Conservation (phyloP, 768 basidiomycete species). For the Tremella mesenterica region DNA sequence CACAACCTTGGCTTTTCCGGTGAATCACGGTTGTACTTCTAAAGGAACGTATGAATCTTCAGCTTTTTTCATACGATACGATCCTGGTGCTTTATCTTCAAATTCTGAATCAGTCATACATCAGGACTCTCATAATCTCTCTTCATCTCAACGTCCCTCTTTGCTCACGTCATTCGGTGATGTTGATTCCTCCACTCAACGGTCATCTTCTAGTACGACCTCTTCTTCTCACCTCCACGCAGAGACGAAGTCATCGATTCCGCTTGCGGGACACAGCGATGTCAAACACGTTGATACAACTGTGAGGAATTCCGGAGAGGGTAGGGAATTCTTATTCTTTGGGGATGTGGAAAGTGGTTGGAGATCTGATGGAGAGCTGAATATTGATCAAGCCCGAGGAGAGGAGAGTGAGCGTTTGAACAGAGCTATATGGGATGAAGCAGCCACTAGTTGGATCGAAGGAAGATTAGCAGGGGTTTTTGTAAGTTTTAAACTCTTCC, state of each 20-base stretch:
- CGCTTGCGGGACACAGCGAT: background rate
- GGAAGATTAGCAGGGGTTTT: conserved; percentile 67
- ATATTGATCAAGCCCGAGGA: conserved; percentile 4
- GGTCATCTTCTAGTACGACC: background rate
- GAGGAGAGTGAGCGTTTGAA: conserved; percentile 47
- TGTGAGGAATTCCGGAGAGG: background rate
- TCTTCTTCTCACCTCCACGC: background rate
- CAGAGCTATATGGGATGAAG: conserved; percentile 66
- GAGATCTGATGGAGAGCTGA: conserved; percentile 4
- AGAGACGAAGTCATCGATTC: background rate
- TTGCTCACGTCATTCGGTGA: too few relatives aligned
- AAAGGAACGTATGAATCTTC: conserved; percentile 59
- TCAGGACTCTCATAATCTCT: too few relatives aligned
- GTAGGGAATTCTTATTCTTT: conserved; percentile 75
- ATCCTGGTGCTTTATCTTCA: conserved; percentile 48
- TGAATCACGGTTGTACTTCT: conserved; percentile 60
- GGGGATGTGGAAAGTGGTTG: conserved; percentile 73
- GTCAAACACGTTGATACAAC: background rate
- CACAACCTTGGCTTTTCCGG: conserved; percentile 55
- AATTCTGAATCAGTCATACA: conserved; percentile 24
- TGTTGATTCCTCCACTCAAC: too few relatives aligned
- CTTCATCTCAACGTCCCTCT: too few relatives aligned
- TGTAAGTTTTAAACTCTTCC: too few relatives aligned
- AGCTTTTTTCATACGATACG: conserved; percentile 70
- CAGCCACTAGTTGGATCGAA: conserved; percentile 61